A percentile compares a stretch with the other conserved stretches of the same genome.
phyloP scores from a whole-genome alignment of 2,329 filamentous ascomycete species.

The Penicillium sp. region DNA sequence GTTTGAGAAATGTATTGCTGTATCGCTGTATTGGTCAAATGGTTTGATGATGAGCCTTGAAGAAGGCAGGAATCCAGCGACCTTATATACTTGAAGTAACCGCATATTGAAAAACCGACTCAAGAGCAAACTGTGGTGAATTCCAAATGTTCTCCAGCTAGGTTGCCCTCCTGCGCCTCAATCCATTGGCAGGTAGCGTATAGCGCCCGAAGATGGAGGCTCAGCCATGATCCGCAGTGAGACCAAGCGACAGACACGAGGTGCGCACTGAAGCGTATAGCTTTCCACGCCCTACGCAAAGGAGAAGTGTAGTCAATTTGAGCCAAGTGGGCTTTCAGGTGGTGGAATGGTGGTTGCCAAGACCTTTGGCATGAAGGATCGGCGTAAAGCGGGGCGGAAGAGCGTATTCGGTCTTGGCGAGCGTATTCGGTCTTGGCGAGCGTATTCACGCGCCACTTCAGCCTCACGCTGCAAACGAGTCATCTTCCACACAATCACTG shows the following conservation, averaged over 20 bases:
- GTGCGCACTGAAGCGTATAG: neutral
- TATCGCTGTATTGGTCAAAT: too few species aligned
- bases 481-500: too few species aligned
- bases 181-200: neutral
- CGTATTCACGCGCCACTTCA: neutral
- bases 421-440: neutral
- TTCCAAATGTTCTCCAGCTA: conserved; percentile 8
- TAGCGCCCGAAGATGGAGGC: neutral
- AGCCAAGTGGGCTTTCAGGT: neutral
- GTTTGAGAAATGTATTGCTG: too few species aligned
- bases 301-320: neutral
- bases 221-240: neutral
- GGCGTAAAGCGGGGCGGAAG: neutral
- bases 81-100: neutral
- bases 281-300: neutral
- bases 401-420: neutral
- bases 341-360: neutral
- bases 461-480: neutral
- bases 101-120: neutral
- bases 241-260: neutral
- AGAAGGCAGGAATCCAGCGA: neutral
- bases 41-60: neutral
- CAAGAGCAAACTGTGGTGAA: neutral
- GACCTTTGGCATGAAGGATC: neutral
- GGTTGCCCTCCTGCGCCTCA: neutral